Evolutionary conservation across 2,329 filamentous ascomycete species (phyloP), one percentile per base, ranked within the genome.

Genomic region (Balansia obtecta): DNA sequence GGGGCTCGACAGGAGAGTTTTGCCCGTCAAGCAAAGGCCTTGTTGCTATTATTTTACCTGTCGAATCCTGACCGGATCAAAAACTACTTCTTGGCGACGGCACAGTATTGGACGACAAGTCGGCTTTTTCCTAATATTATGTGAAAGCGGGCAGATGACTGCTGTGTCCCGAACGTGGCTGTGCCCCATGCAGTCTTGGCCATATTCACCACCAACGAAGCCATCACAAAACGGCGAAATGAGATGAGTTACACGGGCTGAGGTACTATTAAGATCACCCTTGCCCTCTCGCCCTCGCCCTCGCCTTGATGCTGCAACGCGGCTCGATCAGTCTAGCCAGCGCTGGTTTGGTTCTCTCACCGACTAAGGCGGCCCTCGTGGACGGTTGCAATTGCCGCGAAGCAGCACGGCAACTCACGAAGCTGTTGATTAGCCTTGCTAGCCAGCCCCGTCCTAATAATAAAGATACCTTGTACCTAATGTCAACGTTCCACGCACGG

Each of bases 1-100:
- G 50, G 50, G 46, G 50, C 20, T 18, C 16, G 41, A 37, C 46
- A 46, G 40, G 41, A 12, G 44, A 12, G 44, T 37, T 46, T 50
- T 50, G 30, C 18, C 49, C 37, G 49, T 15, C 33, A 43, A 48
- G 22, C 46, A 12, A 32, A 47, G 3, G 27, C n/a, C 39, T 41
- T n/a, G 5, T 9, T 37, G 11, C 34, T 37, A 27, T 27, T 4
- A 27, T 27, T 7, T 7, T 27, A 27, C 27, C 5, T 27, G 27
- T 27, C 27, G 27, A 27, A 7, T 27, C 27, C 2, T 27, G 22
- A 27, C 22, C 22, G 3, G 3, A 27, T 27, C 22, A 27, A 27
- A 27, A 37, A 37, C 33, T 37, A 11, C n/a, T n/a, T n/a, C 20
- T 22, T 22, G 20, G 20, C 20, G 20, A 22, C 4, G 20, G 4